Base-by-base conservation (phyloP, 208 protist species). In the Leishmania lainsoni region DNA sequence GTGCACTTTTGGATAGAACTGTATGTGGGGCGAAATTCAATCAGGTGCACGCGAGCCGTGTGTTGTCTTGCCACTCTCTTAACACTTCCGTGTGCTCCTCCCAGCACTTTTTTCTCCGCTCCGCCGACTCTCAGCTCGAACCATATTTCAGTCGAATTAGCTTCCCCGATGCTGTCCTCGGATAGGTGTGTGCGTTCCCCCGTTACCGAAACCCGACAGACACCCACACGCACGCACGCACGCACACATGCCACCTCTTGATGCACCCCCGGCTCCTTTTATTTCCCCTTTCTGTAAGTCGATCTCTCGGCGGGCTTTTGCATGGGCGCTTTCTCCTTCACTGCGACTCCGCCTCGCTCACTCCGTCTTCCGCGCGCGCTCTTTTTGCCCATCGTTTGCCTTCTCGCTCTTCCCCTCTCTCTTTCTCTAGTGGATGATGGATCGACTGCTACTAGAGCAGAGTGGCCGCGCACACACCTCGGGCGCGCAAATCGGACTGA, bases 381-480 rank as follows among this genome's bases (percentile, higher is more conserved):
- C 26, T 63, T 22, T 4, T 63, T 63, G 26, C 2, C 26, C 6
- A 63, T 32, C 5, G 6, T 63, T 32, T 8, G 29, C 58, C 26
- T 3, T 32, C 20, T 63, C 26, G 58, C 58, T 63, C 58, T 29
- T 63, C 29, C 58, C 58, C 26, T 6, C 63, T 2, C 32, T 69
- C 32, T 29, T 66, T 2, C 51, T 58, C 12, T 49, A 49, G 22
- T 51, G 16, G 5, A 12, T 12, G 22, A 56, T 78, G 45, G 59
- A 69, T 70, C 59, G 75, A 22, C 17, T 66, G 3, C 63, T 79
- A 5, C 22, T 48, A 5, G 75, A 79, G 61, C 29, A 79, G 39
- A n/a, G 75, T 32, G 29, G 75, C 75, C 35, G 20, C 52, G 26
- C 45, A 9, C 72, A 26, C 32, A 48, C 69, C 45, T 73, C 69